These are phyloP conservation scores for Fusarium avenaceum DNA, from an alignment of 2,329 filamentous ascomycete genomes.

Conservation along the genomic window DNA sequence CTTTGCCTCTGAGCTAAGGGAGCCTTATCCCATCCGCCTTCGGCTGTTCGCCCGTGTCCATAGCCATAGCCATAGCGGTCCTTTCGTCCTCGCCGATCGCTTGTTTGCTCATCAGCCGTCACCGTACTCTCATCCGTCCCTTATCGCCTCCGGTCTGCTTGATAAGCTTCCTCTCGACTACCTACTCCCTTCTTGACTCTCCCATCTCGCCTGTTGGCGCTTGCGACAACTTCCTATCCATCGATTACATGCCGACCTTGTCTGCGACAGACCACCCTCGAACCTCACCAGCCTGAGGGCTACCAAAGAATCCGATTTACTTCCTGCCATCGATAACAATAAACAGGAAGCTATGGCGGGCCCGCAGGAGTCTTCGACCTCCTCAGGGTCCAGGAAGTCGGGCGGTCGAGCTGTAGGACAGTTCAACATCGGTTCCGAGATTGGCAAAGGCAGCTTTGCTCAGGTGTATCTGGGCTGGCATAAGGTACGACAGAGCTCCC, in stretches of 20 bases:
- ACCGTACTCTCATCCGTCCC: slow-evolving; percentile 25
- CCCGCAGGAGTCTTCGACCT: slow-evolving; percentile 54
- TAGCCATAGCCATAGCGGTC: slow-evolving; percentile 25
- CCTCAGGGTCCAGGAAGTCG: slow-evolving; percentile 54
- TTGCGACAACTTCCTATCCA: slow-evolving; percentile 28
- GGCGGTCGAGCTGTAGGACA: slow-evolving; percentile 70
- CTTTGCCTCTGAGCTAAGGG: slow-evolving; percentile 44
- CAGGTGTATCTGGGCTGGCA: slow-evolving; percentile 91
- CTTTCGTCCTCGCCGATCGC: slow-evolving; percentile 47
- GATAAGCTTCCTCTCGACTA: slow-evolving; percentile 27
- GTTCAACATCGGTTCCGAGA: slow-evolving; percentile 87
- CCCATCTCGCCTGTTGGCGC: slow-evolving; percentile 24
- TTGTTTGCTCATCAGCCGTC: slow-evolving; percentile 39
- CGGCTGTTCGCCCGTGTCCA: slow-evolving; percentile 20
- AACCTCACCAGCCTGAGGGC: slow-evolving; percentile 56
- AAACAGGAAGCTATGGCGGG: slow-evolving; percentile 57
- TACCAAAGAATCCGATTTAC: slow-evolving; percentile 49
- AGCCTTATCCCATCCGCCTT: slow-evolving; percentile 34
- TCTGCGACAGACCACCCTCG: slow-evolving; percentile 53
- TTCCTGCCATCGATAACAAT: slow-evolving; percentile 53
- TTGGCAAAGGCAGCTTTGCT: slow-evolving; percentile 97
- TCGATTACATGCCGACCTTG: slow-evolving; percentile 59
- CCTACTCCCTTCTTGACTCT: slow-evolving; percentile 19
- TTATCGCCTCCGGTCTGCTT: slow-evolving; percentile 32
- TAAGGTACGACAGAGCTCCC: slow-evolving; percentile 67